Evolutionary conservation across 768 basidiomycete species (phyloP).

Genomic region (Lactifluus rugatus): DNA sequence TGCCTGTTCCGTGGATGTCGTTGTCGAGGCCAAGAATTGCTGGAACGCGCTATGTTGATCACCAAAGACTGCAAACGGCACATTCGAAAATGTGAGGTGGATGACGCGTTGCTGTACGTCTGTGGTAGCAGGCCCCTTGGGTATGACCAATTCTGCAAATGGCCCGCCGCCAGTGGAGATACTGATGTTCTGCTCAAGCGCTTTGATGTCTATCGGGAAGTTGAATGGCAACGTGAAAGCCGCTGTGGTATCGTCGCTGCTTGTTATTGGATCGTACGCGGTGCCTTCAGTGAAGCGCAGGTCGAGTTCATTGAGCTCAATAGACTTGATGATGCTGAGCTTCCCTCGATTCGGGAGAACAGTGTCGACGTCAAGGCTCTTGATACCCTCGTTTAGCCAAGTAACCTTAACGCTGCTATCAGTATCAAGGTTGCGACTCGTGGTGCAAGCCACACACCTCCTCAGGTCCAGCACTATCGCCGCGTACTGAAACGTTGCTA

Average conservation of each 20-base stretch:
- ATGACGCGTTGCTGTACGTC: slow-evolving; percentile 56
- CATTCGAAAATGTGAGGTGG: slow-evolving; percentile 45
- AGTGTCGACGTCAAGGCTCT: slow-evolving; percentile 47
- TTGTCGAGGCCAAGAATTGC: slow-evolving; percentile 52
- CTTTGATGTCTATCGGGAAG: slow-evolving; percentile 59
- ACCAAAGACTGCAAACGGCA: slow-evolving; percentile 49
- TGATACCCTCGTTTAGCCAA: slow-evolving; percentile 67
- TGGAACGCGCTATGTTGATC: slow-evolving; percentile 45
- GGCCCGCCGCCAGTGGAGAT: slow-evolving; percentile 41
- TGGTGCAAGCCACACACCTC: slow-evolving; percentile 32
- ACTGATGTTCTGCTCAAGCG: slow-evolving; percentile 50
- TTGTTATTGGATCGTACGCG: slow-evolving; percentile 47
- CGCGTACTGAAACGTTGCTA: slow-evolving; percentile 48
- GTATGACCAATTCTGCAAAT: slow-evolving; percentile 53
- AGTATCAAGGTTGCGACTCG: background rate
- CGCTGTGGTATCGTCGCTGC: slow-evolving; percentile 50
- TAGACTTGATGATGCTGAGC: slow-evolving; percentile 53
- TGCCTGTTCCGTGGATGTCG: slow-evolving; percentile 35
- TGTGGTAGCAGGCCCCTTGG: slow-evolving; percentile 46
- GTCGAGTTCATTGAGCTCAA: slow-evolving; percentile 48
- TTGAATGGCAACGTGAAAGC: slow-evolving; percentile 59
- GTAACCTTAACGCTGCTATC: slow-evolving; percentile 36
- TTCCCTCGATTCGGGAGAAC: slow-evolving; percentile 54
- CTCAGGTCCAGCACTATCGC: slow-evolving; percentile 46
- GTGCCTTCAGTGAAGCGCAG: slow-evolving; percentile 49